A percentile compares a stretch with the other conserved stretches of the same genome.
Conservation (phyloP, 2,329 filamentous ascomycete genomes). For the Trichophyton simii region DNA sequence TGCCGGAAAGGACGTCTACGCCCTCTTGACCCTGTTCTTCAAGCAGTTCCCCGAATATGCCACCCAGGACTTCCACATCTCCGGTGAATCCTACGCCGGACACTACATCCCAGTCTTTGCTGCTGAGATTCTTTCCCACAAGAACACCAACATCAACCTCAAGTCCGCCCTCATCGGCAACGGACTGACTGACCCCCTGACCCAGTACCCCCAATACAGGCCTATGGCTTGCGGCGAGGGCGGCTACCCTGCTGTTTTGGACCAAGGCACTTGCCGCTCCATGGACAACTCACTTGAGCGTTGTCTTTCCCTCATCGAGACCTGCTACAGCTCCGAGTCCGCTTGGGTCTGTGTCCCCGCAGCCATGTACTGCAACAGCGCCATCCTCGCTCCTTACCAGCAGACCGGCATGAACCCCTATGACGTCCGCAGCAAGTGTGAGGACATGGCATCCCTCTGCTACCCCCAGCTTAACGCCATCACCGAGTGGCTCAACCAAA, state of each 20-base stretch:
- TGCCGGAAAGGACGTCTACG: constrained; percentile 95
- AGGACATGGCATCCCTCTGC: constrained; percentile 74
- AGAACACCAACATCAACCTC: constrained; percentile 98
- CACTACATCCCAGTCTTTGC: constrained; percentile 94
- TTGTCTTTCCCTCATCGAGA: constrained; percentile 64
- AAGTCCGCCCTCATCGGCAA: constrained; percentile 94
- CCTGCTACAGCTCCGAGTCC: constrained; percentile 6
- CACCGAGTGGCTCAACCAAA: constrained; percentile 72
- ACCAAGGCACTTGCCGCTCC: constrained; percentile 60
- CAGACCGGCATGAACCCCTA: constrained; percentile 88
- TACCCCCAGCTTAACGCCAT: constrained; percentile 87
- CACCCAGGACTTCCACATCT: constrained; percentile 92
- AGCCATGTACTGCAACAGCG: constrained; percentile 98
- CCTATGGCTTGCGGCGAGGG: constrained; percentile 97
- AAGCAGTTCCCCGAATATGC: constrained; percentile 96
- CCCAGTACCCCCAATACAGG: constrained; percentile 90
- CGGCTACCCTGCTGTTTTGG: constrained; percentile 79
- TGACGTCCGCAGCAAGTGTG: constrained; percentile 82
- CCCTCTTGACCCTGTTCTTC: constrained; percentile 95
- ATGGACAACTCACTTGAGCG: constrained; percentile 94
- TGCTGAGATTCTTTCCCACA: constrained; percentile 67
- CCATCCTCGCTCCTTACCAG: constrained; percentile 88
- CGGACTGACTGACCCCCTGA: constrained; percentile 83
- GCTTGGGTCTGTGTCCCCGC: constrained; percentile 82
- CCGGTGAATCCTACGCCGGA: constrained; percentile 87